Evolutionary conservation across 1,284 basidiomycete genomes (phyloP), one percentile per base, ranked within the genome.

Genomic region (Boletus semigastroideus): DNA sequence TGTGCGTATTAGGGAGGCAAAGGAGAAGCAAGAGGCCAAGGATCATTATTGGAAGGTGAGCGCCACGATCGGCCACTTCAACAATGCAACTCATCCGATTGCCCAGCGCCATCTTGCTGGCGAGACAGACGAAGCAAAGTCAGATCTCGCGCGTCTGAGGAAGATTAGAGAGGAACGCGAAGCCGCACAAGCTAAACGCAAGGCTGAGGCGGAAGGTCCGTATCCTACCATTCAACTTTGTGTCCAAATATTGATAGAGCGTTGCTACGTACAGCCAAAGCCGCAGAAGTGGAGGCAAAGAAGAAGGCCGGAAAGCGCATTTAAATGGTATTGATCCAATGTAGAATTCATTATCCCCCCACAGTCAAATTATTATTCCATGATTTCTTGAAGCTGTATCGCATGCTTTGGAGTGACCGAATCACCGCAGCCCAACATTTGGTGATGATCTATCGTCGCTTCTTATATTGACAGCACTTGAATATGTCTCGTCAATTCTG

Each of bases 51-150:
- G 87, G 90, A 87, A 94, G 84, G 88, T 83, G 51, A 33, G 74
- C 57, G 19, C 27, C 28, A 25, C 27, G 3, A 16, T 45, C 17
- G 14, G 12, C 6, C 22, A 37, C n/a, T 43, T 17, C 12, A 31
- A 30, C 7, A 5, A 25, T 27, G 1, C 1, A 33, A 58, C 52
- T 59, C 49, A 55, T 36, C 31, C 17, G 22, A 44, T 45, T 6
- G 31, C 52, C 7, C 55, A 90, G 87, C 76, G 88, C 22, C 88
- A 90, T 61, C 53, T 74, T 19, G 74, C 79, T 69, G 92, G 93
- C 55, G 90, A 96, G 83, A 96, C 94, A 0, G 84, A 88, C 27
- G 79, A 96, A 69, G 93, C 94, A 33, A 90, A 93, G 73, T 69
- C 83, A 5, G 94, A 97, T 70, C 82, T 97, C 41, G 84, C 87